Evolutionary conservation across 1,284 basidiomycete species (phyloP), one percentile per base, ranked within the genome.

Genomic region (Bjerkandera adusta): DNA sequence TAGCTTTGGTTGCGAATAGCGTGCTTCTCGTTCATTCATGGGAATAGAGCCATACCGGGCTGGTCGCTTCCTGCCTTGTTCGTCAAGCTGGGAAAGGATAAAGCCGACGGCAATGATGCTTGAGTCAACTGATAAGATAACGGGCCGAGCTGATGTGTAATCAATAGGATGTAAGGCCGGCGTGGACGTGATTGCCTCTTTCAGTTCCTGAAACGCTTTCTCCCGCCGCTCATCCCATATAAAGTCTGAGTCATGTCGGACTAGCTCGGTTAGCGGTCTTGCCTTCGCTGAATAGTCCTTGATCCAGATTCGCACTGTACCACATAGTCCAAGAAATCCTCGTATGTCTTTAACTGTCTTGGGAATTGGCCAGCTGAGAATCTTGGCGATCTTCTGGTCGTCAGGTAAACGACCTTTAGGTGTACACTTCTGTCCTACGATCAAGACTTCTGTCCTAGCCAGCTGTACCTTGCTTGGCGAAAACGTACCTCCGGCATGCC

Each of bases 1-100:
- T 1, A 70, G 36, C 39, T 74, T 73, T 0, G 68, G 57, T 42
- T 74, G 70, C 1, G 64, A 71, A 43, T 70, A 75, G 0, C 57
- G 30, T 0, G 59, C 47, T 50, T 76, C 69, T 0, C 56, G 22
- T 1, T 69, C 61, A 37, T 65, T 69, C 45, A 64, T 59, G 0
- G 65, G 61, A 7, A 75, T 65, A 0, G 65, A 73, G 3, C 55
- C 48, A 34, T 53, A 58, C 5, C 40, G 44, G 6, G 51, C 41
- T 24, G 43, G 47, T 11, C 30, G 27, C 20, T 58, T 55, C 26
- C 49, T 21, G 48, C 53, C 30, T 26, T 49, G 13, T 16, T 52
- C 44, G 33, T 61, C 60, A 2, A 48, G 1, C 43, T 72, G 69
- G 0, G 48, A 60, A 0, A 73, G 42, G 3, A 66, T 57, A 25